A percentile compares a stretch with the other conserved stretches of the same genome.
phyloP scores from a whole-genome alignment of 768 basidiomycete species.

The Podaxis sp. region DNA sequence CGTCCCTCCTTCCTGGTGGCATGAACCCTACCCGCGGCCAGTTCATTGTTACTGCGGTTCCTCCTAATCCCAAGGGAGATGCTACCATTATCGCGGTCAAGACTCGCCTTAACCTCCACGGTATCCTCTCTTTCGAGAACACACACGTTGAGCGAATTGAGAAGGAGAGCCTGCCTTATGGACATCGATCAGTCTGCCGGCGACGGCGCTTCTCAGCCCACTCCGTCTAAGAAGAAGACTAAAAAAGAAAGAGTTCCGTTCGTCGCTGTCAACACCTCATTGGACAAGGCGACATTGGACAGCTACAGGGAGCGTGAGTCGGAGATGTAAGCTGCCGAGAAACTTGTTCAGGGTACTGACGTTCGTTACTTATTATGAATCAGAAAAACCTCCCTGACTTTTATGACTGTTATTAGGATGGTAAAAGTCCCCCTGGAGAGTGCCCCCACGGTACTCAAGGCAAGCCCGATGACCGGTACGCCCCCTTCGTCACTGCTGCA shows the following conservation, averaged over 20 bases:
- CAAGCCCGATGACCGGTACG: slow-evolving; percentile 90
- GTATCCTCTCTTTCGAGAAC: slow-evolving; percentile 81
- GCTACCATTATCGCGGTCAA: slow-evolving; percentile 85
- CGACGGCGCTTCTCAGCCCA: slow-evolving; percentile 30
- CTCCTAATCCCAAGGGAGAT: slow-evolving; percentile 65
- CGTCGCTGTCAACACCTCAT: slow-evolving; percentile 57
- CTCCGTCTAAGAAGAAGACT: slow-evolving; percentile 83
- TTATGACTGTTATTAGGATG: slow-evolving; percentile 55
- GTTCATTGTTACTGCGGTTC: slow-evolving; percentile 85
- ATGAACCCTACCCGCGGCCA: slow-evolving; percentile 85
- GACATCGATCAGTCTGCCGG: slow-evolving; percentile 51
- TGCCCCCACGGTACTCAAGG: slow-evolving; percentile 94
- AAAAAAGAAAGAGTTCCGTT: slow-evolving; percentile 84
- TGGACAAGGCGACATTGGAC: slow-evolving; percentile 68
- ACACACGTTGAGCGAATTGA: slow-evolving; percentile 84
- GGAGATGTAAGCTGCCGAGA: slow-evolving; percentile 89
- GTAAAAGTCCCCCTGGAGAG: slow-evolving; percentile 98
- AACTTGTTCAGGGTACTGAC: slow-evolving; percentile 97
- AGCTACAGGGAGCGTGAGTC: slow-evolving; percentile 77
- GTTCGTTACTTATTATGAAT: slow-evolving; percentile 38
- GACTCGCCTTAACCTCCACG: slow-evolving; percentile 83
- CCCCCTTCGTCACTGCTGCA: slow-evolving; percentile 67
- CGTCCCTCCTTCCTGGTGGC: slow-evolving; percentile 64
- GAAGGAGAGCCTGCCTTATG: slow-evolving; percentile 70
- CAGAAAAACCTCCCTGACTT: not conserved